phyloP scores from a whole-genome alignment of 2,329 filamentous ascomycete species.

The Alternaria solani region DNA sequence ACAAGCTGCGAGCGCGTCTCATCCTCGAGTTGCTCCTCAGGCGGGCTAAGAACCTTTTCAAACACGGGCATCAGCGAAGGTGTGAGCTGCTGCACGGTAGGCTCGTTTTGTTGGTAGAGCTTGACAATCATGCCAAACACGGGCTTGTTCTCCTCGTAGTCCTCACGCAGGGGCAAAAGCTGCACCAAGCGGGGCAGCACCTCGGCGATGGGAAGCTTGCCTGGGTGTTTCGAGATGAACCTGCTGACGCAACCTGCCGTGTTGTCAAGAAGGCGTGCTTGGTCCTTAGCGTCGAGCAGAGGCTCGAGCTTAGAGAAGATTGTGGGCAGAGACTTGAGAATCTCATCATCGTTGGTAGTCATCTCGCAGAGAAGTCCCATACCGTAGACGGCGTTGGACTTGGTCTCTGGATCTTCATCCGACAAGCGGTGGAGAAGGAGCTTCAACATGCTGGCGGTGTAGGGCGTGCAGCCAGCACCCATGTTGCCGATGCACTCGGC shows the following conservation, averaged over 20 bases:
- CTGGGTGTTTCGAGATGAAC: slow-evolving; percentile 90
- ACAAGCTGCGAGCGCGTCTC: slow-evolving; percentile 73
- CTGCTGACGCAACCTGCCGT: slow-evolving; percentile 89
- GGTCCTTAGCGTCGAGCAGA: slow-evolving; percentile 77
- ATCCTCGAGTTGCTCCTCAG: slow-evolving; percentile 77
- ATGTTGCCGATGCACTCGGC: slow-evolving; percentile 90
- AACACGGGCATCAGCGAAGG: slow-evolving; percentile 74
- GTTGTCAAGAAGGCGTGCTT: slow-evolving; percentile 88
- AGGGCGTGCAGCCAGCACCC: slow-evolving; percentile 80
- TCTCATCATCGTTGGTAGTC: slow-evolving; percentile 76
- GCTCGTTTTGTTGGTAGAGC: slow-evolving; percentile 77
- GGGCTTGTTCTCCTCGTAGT: slow-evolving; percentile 95
- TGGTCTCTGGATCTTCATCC: slow-evolving; percentile 89
- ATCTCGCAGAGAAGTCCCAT: slow-evolving; percentile 84
- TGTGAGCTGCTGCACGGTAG: slow-evolving; percentile 74
- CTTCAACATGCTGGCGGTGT: slow-evolving; percentile 78
- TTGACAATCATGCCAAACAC: slow-evolving; percentile 90
- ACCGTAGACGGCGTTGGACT: slow-evolving; percentile 94
- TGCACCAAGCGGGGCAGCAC: slow-evolving; percentile 82
- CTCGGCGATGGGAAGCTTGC: slow-evolving; percentile 79
- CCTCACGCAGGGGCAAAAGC: slow-evolving; percentile 86
- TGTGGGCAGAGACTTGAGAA: slow-evolving; percentile 76
- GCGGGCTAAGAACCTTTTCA: slow-evolving; percentile 73
- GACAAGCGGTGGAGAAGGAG: slow-evolving; percentile 84
- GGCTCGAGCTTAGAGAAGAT: slow-evolving; percentile 89